Evolutionary conservation across 2,329 filamentous ascomycete genomes (phyloP).

Genomic region (Anisogramma anomala): DNA sequence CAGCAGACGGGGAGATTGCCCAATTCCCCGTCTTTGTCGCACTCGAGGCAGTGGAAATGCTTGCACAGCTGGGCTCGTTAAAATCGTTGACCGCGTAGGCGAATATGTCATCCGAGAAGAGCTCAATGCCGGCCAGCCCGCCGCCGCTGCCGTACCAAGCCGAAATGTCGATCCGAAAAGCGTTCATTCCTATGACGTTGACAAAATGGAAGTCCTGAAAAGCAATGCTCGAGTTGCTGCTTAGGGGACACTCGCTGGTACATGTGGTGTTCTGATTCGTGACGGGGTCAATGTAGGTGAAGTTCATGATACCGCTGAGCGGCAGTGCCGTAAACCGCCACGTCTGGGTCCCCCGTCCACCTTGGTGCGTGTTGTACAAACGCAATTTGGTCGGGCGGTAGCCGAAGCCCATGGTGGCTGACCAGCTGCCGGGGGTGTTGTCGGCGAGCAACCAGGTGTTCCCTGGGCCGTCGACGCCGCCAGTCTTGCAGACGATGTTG

Average conservation of each 20-base stretch:
- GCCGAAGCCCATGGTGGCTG: constrained; percentile 68
- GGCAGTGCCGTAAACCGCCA: constrained; percentile 81
- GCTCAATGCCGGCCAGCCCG: constrained; percentile 73
- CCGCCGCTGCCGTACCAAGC: constrained; percentile 79
- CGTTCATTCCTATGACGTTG: constrained; percentile 76
- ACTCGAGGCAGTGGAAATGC: constrained; percentile 49
- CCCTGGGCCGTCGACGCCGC: constrained; percentile 54
- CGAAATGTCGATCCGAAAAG: constrained; percentile 73
- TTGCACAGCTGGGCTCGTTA: constrained; percentile 76
- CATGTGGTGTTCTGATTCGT: constrained; percentile 60
- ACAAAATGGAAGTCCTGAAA: constrained; percentile 91
- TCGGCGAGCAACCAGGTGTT: constrained; percentile 76
- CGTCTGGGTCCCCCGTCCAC: constrained; percentile 76
- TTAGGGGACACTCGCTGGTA: constrained; percentile 76
- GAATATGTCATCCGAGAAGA: constrained; percentile 77
- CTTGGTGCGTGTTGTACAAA: constrained; percentile 74
- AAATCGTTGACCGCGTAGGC: constrained; percentile 76
- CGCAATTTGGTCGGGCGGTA: constrained; percentile 81
- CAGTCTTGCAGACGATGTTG: constrained; percentile 72
- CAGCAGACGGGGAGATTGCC: constrained; percentile 52
- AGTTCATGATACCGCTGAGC: constrained; percentile 86
- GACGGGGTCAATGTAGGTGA: constrained; percentile 73
- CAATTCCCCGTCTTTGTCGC: constrained; percentile 65
- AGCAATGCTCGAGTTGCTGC: constrained; percentile 48
- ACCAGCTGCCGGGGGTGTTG: constrained; percentile 67